Evolutionary conservation across 441 rosid species (phyloP).

Genomic region (Jatropha podagrica): DNA sequence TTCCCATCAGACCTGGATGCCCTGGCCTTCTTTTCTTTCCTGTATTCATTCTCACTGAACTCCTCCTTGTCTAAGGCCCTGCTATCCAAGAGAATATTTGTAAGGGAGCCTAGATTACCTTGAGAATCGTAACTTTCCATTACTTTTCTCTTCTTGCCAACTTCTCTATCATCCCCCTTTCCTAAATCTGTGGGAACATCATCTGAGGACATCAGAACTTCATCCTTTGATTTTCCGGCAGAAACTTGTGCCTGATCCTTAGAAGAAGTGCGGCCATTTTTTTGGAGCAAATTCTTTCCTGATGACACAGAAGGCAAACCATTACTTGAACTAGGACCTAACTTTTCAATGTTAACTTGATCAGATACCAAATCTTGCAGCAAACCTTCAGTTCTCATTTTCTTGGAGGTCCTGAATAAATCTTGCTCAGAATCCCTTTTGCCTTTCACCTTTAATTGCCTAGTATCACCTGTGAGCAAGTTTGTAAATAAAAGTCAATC

Average conservation of each 20-base stretch:
- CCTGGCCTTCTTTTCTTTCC: conserved; percentile 66
- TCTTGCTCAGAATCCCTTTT: conserved; percentile 58
- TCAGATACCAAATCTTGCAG: conserved; percentile 50
- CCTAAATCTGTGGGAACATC: conserved; percentile 37
- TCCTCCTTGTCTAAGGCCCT: conserved; percentile 43
- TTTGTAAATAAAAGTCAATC: conserved; percentile 32
- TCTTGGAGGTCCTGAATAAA: conserved; percentile 53
- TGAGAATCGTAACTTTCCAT: conserved; percentile 44
- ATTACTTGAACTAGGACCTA: conserved; percentile 47
- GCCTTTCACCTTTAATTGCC: conserved; percentile 52
- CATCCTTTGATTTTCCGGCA: conserved; percentile 49
- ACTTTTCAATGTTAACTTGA: conserved; percentile 37
- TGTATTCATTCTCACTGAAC: conserved; percentile 52
- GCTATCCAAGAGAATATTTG: conserved; percentile 33
- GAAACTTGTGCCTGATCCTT: conserved; percentile 40
- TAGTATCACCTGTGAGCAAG: conserved; percentile 51
- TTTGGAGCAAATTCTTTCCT: conserved; percentile 47
- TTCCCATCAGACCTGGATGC: conserved; percentile 52
- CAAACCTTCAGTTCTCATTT: conserved; percentile 53
- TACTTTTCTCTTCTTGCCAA: conserved; percentile 57
- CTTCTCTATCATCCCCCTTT: conserved; percentile 43
- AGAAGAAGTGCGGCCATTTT: conserved; percentile 34
- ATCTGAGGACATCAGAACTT: conserved; percentile 41
- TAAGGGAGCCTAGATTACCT: conserved; percentile 23
- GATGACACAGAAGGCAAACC: conserved; percentile 43